These are phyloP conservation scores for Cairneyella variabilis DNA, from an alignment of 495 filamentous ascomycete species.

Conservation along the genomic window DNA sequence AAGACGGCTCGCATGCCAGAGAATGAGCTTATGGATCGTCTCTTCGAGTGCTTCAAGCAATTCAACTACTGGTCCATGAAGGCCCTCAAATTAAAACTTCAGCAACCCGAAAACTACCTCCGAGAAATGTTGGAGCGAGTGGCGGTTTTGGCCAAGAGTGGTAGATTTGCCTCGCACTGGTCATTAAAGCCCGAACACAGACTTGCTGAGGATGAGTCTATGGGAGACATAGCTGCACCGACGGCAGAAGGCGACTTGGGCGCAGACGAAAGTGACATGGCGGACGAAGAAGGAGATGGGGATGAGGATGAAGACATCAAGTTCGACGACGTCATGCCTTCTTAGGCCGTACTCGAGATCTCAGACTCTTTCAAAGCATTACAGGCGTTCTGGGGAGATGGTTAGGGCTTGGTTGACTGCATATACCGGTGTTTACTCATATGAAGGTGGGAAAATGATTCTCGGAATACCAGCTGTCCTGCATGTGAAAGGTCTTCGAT, in stretches of 20 bases:
- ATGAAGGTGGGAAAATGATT: not conserved
- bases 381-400: not conserved
- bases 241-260: slow-evolving; percentile 46
- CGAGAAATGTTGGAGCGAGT: slow-evolving; percentile 80
- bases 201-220: slow-evolving; percentile 45
- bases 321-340: slow-evolving; percentile 68
- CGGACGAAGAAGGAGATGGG: slow-evolving; percentile 60
- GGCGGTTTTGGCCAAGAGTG: slow-evolving; percentile 73
- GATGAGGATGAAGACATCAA: slow-evolving; percentile 63
- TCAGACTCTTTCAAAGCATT: not conserved
- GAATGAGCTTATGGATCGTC: slow-evolving; percentile 77
- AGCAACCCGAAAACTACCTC: slow-evolving; percentile 89
- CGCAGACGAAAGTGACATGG: slow-evolving; percentile 39
- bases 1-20: slow-evolving; percentile 84
- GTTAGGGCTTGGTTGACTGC: not conserved
- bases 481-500: too few relatives aligned
- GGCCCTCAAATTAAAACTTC: slow-evolving; percentile 62
- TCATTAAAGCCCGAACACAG: slow-evolving; percentile 71
- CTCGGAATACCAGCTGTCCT: too few relatives aligned
- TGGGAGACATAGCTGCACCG: slow-evolving; percentile 43
- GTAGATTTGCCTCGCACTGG: slow-evolving; percentile 80
- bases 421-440: slow-evolving; percentile 12
- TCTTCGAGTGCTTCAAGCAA: slow-evolving; percentile 75
- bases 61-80: slow-evolving; percentile 91
- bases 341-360: not conserved